Evolutionary conservation across 352 stramenopile species (phyloP), one percentile per base, ranked within the genome.

Genomic region (Globisporangium barbulae): DNA sequence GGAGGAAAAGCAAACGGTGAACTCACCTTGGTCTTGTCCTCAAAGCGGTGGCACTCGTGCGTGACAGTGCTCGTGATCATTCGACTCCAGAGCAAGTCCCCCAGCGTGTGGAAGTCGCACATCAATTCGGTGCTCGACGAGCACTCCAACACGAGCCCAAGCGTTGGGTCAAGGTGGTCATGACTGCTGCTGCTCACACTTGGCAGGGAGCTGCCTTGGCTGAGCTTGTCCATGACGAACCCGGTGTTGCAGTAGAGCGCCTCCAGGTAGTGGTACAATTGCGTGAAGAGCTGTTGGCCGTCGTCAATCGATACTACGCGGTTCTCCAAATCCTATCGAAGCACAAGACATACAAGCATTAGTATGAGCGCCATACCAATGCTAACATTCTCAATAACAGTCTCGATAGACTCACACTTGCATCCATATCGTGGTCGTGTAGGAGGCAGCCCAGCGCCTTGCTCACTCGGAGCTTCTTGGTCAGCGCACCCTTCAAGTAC

Each of bases 201-300:
- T 7, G 45, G 17, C 12, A 17, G 7, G 8, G 6, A 5, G 45
- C 8, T 52, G 10, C 39, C 39, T 5, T 15, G 10, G 10, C 39
- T 5, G n/a, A 52, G 19, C 6, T 52, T 52, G n/a, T 52, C 31
- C 17, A 44, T 33, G 31, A 31, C 7, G 15, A 59, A 12, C 19
- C 31, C 33, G 13, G 53, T 59, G 25, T 47, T 59, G 31, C 33
- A 22, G 31, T 59, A 59, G 17, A 59, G 53, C 5, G 50, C 50
- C 8, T 52, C 45, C 45, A 52, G 22, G 45, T 52, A 52, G 45
- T 30, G 45, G n/a, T 52, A 52, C 8, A 52, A 19, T 7, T 30
- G n/a, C 5, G 45, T 22, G 22, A 52, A 52, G n/a, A 52, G 45
- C 45, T 52, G 45, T 1, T 44, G 13, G 12, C 39, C 39, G 39